Conservation (phyloP, 306 rosid species). For the Acacia melanoxylon region DNA sequence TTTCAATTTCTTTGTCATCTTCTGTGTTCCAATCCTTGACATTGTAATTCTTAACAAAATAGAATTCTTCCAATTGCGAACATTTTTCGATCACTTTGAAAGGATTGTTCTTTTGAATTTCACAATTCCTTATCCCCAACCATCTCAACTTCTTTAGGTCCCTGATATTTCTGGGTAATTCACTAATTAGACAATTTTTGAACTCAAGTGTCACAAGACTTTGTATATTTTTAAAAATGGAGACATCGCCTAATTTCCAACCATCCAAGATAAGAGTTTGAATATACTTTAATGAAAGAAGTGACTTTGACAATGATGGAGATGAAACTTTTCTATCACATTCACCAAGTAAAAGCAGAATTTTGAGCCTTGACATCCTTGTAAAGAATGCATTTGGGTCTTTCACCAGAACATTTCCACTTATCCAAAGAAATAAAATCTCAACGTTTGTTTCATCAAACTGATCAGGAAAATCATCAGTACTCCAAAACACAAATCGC, state of each 20-base stretch:
- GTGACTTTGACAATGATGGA: not conserved
- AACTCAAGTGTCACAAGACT: not conserved
- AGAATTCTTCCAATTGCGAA: not conserved
- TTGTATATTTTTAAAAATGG: not conserved
- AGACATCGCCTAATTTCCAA: not conserved
- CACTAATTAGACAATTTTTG: not conserved
- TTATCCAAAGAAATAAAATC: not conserved
- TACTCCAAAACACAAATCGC: not conserved
- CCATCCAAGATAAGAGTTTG: too few relatives aligned
- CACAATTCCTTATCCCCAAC: not conserved
- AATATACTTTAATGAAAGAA: not conserved
- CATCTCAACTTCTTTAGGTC: slow-evolving; percentile 18
- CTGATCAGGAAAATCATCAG: not conserved
- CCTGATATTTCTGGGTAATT: not conserved
- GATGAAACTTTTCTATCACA: not conserved
- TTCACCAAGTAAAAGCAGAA: not conserved
- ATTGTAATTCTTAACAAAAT: not conserved
- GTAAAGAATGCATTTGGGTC: not conserved
- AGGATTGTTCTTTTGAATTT: slow-evolving; percentile 1
- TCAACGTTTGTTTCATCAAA: not conserved
- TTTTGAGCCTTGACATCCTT: not conserved
- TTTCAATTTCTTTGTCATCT: not conserved
- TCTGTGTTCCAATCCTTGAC: not conserved
- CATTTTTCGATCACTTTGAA: not conserved
- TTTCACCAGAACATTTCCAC: not conserved